phyloP scores from a whole-genome alignment of 306 rosid genomes.

The Gynostemma pentaphyllum region DNA sequence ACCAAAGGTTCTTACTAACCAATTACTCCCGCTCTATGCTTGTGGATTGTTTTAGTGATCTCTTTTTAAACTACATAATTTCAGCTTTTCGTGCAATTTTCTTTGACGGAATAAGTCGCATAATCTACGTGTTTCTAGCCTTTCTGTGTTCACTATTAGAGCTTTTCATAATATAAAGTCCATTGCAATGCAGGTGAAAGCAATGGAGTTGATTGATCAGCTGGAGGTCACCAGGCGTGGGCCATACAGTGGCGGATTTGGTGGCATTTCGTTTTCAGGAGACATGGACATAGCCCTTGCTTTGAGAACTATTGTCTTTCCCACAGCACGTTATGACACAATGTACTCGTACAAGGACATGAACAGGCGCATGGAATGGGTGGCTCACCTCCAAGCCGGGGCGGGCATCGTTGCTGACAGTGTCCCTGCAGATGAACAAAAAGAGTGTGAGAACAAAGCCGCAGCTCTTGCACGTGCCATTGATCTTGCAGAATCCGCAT shows the following conservation, averaged over 20 bases:
- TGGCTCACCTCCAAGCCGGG: conserved; percentile 89
- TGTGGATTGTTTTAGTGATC: conserved; percentile 4
- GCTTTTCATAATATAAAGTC: background rate
- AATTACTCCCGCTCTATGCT: background rate
- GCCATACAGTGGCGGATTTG: conserved; percentile 95
- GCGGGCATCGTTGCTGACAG: conserved; percentile 98
- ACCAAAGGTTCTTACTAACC: conserved; percentile 52
- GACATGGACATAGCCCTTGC: conserved; percentile 95
- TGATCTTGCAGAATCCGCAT: conserved; percentile 92
- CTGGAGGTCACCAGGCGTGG: conserved; percentile 87
- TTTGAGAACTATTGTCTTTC: conserved; percentile 77
- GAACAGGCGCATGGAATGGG: conserved; percentile 70
- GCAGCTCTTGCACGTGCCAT: conserved; percentile 91
- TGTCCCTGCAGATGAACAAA: conserved; percentile 77
- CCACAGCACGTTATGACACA: conserved; percentile 71
- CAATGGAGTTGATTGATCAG: conserved; percentile 93
- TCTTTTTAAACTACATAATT: background rate
- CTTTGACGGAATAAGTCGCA: background rate
- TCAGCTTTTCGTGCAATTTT: background rate
- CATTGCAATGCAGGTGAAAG: conserved; percentile 58
- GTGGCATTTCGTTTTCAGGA: conserved; percentile 78
- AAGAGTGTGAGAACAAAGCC: conserved; percentile 95
- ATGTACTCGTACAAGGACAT: conserved; percentile 78
- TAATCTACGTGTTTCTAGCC: conserved; percentile 10
- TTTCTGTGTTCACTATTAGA: background rate